phyloP scores from a whole-genome alignment of 169 alveolate genomes.

The Plasmodium cynomolgi region DNA sequence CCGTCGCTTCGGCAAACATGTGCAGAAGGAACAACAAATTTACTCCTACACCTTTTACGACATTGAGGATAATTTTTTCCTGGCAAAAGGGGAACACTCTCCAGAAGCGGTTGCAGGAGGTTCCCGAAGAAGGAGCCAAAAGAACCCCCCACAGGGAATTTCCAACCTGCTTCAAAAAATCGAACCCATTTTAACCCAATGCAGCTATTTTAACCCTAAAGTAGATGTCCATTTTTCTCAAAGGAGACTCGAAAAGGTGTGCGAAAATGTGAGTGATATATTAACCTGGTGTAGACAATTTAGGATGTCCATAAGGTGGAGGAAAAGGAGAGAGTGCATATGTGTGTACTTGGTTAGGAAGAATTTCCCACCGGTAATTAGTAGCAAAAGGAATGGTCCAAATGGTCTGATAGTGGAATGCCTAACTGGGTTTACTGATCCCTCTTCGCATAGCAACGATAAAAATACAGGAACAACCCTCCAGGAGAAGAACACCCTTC shows the following conservation, averaged over 20 bases:
- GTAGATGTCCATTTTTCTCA: conserved; percentile 1
- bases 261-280: conserved; percentile 6
- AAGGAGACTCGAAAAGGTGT: conserved; percentile 10
- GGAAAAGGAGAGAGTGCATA: not conserved
- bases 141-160: not conserved
- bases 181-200: not conserved
- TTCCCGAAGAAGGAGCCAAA: not conserved
- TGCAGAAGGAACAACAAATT: not conserved
- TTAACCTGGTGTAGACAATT: conserved; percentile 21
- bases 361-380: not conserved
- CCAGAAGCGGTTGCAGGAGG: not conserved
- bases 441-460: not conserved
- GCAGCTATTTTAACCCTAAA: conserved; percentile 2
- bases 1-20: not conserved
- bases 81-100: conserved; percentile 16
- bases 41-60: conserved; percentile 22
- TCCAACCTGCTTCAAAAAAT: conserved; percentile 30
- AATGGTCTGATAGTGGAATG: not conserved
- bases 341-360: conserved; percentile 18
- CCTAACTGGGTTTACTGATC: not conserved
- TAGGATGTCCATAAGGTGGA: not conserved
- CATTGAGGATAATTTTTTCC: conserved; percentile 24
- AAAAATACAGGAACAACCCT: not conserved
- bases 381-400: not conserved
- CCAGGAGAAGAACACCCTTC: not conserved